Percentiles rank a stretch among this genome's conserved stretches.
Evolutionary conservation across 2,329 filamentous ascomycete genomes (phyloP).

Genomic region (Claviceps digitariae): DNA sequence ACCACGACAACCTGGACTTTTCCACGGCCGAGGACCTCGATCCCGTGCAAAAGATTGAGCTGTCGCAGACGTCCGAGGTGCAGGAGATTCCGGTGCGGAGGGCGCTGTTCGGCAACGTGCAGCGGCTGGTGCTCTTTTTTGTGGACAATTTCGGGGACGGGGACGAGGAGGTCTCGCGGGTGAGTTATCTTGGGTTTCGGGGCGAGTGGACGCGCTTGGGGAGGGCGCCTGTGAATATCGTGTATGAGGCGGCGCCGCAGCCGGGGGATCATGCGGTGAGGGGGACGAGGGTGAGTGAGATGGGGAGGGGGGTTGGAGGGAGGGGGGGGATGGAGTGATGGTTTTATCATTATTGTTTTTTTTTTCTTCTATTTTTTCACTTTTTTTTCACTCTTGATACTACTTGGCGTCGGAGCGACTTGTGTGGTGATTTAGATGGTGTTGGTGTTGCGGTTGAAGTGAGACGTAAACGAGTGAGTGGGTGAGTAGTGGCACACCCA

Average conservation of each 20-base stretch:
- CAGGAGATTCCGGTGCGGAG: constrained; percentile 82
- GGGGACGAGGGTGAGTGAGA: constrained; percentile 38
- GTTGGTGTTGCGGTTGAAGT: neutral
- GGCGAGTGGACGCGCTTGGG: constrained; percentile 86
- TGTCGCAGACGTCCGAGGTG: constrained; percentile 66
- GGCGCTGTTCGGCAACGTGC: constrained; percentile 79
- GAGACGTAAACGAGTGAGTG: too few relatives aligned
- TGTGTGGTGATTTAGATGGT: too few relatives aligned
- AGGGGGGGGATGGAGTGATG: constrained; percentile 17
- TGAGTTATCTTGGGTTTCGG: constrained; percentile 83
- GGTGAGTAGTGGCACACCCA: too few relatives aligned
- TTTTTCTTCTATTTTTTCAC: neutral
- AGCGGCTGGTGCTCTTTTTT: constrained; percentile 72
- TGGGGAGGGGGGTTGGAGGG: constrained; percentile 42
- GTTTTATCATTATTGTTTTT: too few relatives aligned
- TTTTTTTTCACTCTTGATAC: too few relatives aligned
- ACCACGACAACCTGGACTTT: constrained; percentile 82
- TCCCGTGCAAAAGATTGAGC: constrained; percentile 62
- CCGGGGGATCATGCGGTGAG: constrained; percentile 70
- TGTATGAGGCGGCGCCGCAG: constrained; percentile 91
- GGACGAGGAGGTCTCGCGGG: constrained; percentile 64
- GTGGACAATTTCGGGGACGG: constrained; percentile 78
- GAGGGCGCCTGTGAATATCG: constrained; percentile 55
- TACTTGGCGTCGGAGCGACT: too few relatives aligned
- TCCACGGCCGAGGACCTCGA: constrained; percentile 52